These are phyloP conservation scores for Diaporthe velutina DNA, from an alignment of 2,329 filamentous ascomycete genomes.

Conservation along the genomic window DNA sequence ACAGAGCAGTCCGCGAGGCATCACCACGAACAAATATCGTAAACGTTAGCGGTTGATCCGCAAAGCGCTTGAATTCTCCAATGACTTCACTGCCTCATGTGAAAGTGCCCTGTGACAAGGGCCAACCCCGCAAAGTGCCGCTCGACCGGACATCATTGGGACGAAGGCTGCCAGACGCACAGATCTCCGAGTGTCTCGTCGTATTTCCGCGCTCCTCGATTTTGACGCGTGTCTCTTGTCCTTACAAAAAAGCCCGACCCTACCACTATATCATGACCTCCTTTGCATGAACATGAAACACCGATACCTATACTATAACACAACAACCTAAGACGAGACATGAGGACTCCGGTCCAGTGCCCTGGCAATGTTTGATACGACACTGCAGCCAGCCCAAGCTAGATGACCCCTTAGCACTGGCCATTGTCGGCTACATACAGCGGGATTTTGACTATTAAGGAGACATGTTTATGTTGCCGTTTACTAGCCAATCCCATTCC, in stretches of 20 bases:
- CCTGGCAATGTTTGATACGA: background rate
- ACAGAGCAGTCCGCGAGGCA: background rate
- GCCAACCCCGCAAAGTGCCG: background rate
- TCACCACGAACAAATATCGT: background rate
- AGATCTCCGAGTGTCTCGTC: conserved; percentile 2
- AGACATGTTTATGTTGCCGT: background rate
- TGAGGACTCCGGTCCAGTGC: background rate
- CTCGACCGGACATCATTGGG: background rate
- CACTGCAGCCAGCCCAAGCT: background rate
- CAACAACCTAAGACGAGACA: background rate
- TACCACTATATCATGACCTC: too few species aligned
- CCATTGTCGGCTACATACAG: background rate
- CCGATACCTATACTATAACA: background rate
- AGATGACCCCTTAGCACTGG: background rate
- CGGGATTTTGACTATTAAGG: background rate
- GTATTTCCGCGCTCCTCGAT: background rate
- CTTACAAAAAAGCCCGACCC: background rate
- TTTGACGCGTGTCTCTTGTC: background rate
- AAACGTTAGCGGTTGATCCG: background rate
- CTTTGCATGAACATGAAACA: background rate
- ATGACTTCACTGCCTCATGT: background rate
- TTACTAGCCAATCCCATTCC: background rate
- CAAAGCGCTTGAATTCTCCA: background rate
- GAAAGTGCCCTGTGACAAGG: background rate
- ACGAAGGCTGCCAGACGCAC: background rate